Conservation (phyloP, 106 monocot species). For the Dendrobium catenatum region DNA sequence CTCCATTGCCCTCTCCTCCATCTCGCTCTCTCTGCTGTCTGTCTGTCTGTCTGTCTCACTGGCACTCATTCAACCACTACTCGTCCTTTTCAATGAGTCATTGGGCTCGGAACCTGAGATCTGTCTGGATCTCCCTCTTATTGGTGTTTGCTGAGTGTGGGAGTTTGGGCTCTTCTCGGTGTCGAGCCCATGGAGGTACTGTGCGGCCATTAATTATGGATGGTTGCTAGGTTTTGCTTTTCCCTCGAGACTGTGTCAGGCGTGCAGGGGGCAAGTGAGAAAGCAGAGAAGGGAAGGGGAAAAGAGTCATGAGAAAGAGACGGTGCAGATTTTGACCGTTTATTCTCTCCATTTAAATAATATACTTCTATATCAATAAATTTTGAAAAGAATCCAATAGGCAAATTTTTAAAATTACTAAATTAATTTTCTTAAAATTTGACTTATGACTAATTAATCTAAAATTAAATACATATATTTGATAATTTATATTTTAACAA, state of each 20-base stretch:
- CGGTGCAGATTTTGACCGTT: neutral
- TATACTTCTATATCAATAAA: no score
- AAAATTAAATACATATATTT: no score
- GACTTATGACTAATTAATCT: no score
- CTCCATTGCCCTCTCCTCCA: slow-evolving; percentile 27
- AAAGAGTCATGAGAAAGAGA: neutral
- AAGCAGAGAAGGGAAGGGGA: neutral
- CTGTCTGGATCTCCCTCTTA: no score
- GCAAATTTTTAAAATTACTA: no score
- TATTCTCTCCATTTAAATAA: no score
- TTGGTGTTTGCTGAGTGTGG: neutral
- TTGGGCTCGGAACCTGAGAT: no score
- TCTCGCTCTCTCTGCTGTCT: neutral
- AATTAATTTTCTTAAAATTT: no score
- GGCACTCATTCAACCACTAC: no score
- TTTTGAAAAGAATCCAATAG: no score
- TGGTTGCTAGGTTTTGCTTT: neutral
- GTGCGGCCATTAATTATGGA: slow-evolving; percentile 5
- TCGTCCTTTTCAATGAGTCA: no score
- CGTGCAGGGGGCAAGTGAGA: neutral
- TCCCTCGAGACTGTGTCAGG: neutral
- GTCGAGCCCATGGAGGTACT: neutral
- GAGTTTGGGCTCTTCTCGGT: neutral
- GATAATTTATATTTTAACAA: no score
- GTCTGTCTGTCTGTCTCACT: neutral